phyloP scores from a whole-genome alignment of 345 rosid species.

The Citrus reticulata region DNA sequence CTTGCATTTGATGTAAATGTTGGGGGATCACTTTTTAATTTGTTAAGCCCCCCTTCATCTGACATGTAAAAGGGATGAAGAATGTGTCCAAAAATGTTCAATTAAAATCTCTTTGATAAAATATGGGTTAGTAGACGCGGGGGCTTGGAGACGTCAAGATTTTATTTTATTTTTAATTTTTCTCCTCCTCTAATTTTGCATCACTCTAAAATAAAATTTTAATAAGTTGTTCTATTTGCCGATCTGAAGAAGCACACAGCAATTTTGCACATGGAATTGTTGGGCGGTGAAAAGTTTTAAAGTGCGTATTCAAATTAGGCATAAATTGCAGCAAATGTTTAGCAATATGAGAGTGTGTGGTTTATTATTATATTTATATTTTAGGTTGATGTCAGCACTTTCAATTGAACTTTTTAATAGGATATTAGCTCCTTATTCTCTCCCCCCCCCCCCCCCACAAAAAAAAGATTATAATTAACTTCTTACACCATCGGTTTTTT shows the following conservation, averaged over 20 bases:
- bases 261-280: not conserved
- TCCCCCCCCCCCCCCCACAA: too few relatives aligned
- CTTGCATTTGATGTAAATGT: not conserved
- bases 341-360: too few relatives aligned
- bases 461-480: too few relatives aligned
- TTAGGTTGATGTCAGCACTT: too few relatives aligned
- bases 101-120: not conserved
- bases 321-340: too few relatives aligned
- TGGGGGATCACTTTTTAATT: not conserved
- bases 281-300: not conserved
- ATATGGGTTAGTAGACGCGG: constrained; percentile 6
- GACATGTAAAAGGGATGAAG: not conserved
- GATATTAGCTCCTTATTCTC: too few relatives aligned
- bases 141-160: constrained; percentile 4
- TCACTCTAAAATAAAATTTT: not conserved
- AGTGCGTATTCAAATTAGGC: too few relatives aligned
- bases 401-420: too few relatives aligned
- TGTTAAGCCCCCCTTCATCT: not conserved
- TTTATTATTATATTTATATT: too few relatives aligned
- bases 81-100: not conserved
- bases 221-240: not conserved
- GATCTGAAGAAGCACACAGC: not conserved
- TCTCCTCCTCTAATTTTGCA: not conserved
- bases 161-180: not conserved
- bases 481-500: too few relatives aligned